phyloP scores from a whole-genome alignment of 345 rosid species.

The Linum usitatissimum region DNA sequence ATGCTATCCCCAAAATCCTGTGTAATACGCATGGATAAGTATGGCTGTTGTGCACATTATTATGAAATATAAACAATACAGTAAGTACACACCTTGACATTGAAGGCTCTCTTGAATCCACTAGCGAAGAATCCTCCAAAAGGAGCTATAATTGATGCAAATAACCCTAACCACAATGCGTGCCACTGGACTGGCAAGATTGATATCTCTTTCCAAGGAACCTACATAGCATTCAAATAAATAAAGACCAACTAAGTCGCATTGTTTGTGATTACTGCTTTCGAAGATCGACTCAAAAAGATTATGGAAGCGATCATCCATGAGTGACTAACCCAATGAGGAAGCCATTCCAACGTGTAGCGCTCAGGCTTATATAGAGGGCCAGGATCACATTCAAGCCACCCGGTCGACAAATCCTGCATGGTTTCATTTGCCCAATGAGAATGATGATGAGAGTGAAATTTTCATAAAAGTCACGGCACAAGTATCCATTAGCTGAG shows the following conservation, averaged over 20 bases:
- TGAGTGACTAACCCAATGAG: slow-evolving; percentile 50
- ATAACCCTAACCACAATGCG: slow-evolving; percentile 82
- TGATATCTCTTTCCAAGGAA: slow-evolving; percentile 80
- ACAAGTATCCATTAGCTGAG: slow-evolving; percentile 7
- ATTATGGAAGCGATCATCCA: neutral
- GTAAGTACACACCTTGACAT: slow-evolving; percentile 50
- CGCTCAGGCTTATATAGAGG: slow-evolving; percentile 75
- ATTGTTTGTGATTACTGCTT: too few relatives aligned
- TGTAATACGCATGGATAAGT: neutral
- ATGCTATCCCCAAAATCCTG: slow-evolving; percentile 99
- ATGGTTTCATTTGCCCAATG: slow-evolving; percentile 8
- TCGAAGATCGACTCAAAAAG: neutral
- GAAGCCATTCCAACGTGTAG: slow-evolving; percentile 46
- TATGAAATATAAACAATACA: neutral
- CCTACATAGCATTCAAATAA: slow-evolving; percentile 30
- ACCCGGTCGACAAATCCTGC: slow-evolving; percentile 87
- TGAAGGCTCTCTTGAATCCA: slow-evolving; percentile 95
- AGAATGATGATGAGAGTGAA: too few relatives aligned
- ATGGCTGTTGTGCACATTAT: too few relatives aligned
- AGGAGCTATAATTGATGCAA: slow-evolving; percentile 97
- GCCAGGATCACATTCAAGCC: slow-evolving; percentile 96
- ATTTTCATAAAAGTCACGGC: neutral
- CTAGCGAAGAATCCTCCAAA: slow-evolving; percentile 98
- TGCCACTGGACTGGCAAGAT: slow-evolving; percentile 93
- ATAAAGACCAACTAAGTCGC: neutral